Conservation (phyloP, 495 filamentous ascomycete species). For the Neurospora hispaniola region DNA sequence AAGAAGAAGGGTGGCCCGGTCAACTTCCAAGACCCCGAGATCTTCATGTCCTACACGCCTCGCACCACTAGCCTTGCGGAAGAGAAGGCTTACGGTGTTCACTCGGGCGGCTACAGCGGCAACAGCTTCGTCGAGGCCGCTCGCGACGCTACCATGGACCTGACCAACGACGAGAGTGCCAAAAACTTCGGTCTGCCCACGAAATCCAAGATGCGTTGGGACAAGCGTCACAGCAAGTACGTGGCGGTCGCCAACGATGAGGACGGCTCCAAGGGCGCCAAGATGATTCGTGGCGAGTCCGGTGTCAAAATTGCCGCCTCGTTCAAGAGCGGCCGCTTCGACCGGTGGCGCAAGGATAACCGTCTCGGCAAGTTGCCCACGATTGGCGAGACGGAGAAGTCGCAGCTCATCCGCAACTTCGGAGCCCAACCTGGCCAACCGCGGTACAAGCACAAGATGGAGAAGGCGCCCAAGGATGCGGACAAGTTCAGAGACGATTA, state of each 20-base stretch:
- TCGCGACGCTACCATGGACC: slow-evolving; percentile 75
- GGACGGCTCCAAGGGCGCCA: slow-evolving; percentile 78
- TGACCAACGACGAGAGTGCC: slow-evolving; percentile 72
- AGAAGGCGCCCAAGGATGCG: slow-evolving; percentile 81
- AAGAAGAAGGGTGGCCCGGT: slow-evolving; percentile 35
- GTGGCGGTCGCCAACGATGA: slow-evolving; percentile 83
- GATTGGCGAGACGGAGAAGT: slow-evolving; percentile 67
- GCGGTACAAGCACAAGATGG: slow-evolving; percentile 69
- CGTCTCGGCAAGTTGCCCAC: slow-evolving; percentile 65
- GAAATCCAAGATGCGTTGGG: slow-evolving; percentile 76
- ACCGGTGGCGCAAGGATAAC: slow-evolving; percentile 79
- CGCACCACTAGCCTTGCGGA: slow-evolving; percentile 65
- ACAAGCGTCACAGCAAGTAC: slow-evolving; percentile 94
- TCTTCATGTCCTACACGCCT: slow-evolving; percentile 94
- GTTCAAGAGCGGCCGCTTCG: slow-evolving; percentile 89
- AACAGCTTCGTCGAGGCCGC: slow-evolving; percentile 75
- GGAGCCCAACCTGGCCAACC: slow-evolving; percentile 44
- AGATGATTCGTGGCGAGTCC: slow-evolving; percentile 78
- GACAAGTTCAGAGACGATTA: slow-evolving; percentile 87
- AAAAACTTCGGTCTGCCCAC: slow-evolving; percentile 64
- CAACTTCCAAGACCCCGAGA: slow-evolving; percentile 69
- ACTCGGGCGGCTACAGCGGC: slow-evolving; percentile 55
- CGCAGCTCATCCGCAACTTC: slow-evolving; percentile 56
- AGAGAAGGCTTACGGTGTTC: slow-evolving; percentile 84
- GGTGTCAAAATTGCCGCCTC: slow-evolving; percentile 91